Evolutionary conservation across 345 rosid genomes (phyloP), one percentile per base, ranked within the genome.

Genomic region (Dipteronia dyeriana): DNA sequence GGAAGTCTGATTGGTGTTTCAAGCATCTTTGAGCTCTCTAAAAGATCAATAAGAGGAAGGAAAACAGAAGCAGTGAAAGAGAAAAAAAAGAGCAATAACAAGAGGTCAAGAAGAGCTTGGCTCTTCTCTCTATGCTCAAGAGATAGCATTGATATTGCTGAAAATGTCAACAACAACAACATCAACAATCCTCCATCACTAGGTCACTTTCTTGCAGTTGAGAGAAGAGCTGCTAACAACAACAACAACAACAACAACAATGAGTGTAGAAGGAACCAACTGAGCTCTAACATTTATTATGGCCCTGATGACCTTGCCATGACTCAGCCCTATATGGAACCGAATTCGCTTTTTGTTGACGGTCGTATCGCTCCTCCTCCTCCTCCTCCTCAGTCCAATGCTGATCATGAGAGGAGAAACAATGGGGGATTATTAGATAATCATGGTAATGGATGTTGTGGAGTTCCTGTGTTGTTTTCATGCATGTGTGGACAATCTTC

Each of bases 1-100:
- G 93, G 95, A 61, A 89, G 90, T 81, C 89, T 91, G 0, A 87
- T 91, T 2, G 95, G 95, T 1, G 90, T 80, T 67, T 83, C 90
- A 2, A 85, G 73, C 83, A 82, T 87, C 54, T 49, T 87, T 43
- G 90, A 88, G 64, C 84, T 89, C 43, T 86, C 92, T 0, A 83
- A 84, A 49, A 87, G 88, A 85, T 87, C 93, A 41, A 23, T 82
- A 25, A 84, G 84, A 62, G 80, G 79, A 63, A 86, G 84, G 56
- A 85, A 80, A 82, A 57, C 72, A 0, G 87, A 79, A 79, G 67
- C 78, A 70, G 20, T 22, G 26, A 77, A 76, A 23, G 62, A 79
- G 56, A 76, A 81, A 25, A 85, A 71, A 71, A 82, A 76, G 63
- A 38, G 38, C 38, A 34, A 34, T 34, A 34, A 12, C 70, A 73